These are phyloP conservation scores for Zea luxurians DNA, from an alignment of 176 grass and related monocot genomes.

Conservation along the genomic window DNA sequence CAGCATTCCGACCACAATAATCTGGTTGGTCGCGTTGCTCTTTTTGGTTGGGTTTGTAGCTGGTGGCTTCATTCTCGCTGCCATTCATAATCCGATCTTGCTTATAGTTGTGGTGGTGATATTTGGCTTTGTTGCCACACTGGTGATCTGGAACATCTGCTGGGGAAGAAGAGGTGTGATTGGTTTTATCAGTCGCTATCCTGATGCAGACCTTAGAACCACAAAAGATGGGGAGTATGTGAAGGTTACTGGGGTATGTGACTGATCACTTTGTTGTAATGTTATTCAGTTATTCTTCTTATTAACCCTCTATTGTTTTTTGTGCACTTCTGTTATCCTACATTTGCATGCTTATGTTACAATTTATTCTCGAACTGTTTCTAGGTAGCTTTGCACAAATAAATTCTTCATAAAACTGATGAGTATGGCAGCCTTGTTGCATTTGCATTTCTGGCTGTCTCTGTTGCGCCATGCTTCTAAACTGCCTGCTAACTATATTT, in stretches of 20 bases:
- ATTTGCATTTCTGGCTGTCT: constrained; percentile 1
- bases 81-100: constrained; percentile 59
- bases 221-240: constrained; percentile 82
- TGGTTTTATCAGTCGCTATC: constrained; percentile 57
- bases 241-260: constrained; percentile 88
- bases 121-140: constrained; percentile 53
- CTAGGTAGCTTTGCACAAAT: background rate
- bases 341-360: constrained; percentile 20
- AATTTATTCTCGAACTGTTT: constrained; percentile 29
- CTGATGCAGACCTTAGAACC: constrained; percentile 85
- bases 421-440: background rate
- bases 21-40: constrained; percentile 55
- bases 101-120: constrained; percentile 53
- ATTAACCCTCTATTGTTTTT: background rate
- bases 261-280: constrained; percentile 11
- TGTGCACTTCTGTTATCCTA: constrained; percentile 14
- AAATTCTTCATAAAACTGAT: background rate
- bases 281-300: constrained; percentile 10
- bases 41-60: constrained; percentile 65
- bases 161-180: constrained; percentile 60
- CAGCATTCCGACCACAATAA: constrained; percentile 53
- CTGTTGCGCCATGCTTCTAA: background rate
- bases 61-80: constrained; percentile 69
- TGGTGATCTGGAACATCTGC: constrained; percentile 65
- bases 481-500: constrained; percentile 16